Evolutionary conservation across 2,329 filamentous ascomycete genomes (phyloP), one percentile per base, ranked within the genome.

Genomic region (Hymenoscyphus scutula): DNA sequence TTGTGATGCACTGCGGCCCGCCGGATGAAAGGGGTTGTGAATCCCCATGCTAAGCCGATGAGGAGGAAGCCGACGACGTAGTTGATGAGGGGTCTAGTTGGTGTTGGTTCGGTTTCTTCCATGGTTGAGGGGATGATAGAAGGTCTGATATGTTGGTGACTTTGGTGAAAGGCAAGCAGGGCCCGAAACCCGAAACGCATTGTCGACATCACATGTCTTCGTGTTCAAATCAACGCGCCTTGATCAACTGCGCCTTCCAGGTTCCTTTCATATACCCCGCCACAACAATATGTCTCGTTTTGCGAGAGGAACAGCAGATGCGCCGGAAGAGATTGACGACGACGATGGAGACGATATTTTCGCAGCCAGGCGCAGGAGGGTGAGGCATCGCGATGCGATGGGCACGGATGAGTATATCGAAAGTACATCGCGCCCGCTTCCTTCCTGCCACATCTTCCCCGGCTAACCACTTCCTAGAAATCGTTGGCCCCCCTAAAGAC

Each of bases 1-100:
- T 81, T 84, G 78, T 95, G 92, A 65, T 87, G 83, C 56, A 89
- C 83, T 1, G 94, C 93, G 10, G 94, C 94, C 65, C 86, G 85
- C 27, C 93, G 89, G 81, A 98, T 96, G 79, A 98, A 97, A 61
- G 89, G 89, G 23, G 92, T 96, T 0, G 92, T 97, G 70, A 96
- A 86, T 58, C 93, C 94, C 94, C 94, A 98, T 69, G 92, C 93
- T 27, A 95, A 80, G 59, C 93, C 92, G 68, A 98, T 93, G 64
- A 97, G 86, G 60, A 97, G 82, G 81, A 97, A 97, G 69, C 91
- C 91, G 63, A 94, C 81, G 66, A 95, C 82, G 81, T 95, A 97
- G 78, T 92, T 93, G 79, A 96, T 82, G 67, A 87, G 54, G 19
- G 68, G 62, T 58, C 19, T 56, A 27, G 45, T 30, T 8, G 15